Base-by-base conservation (phyloP, 2,329 filamentous ascomycete genomes). In the Colletotrichum costaricense region DNA sequence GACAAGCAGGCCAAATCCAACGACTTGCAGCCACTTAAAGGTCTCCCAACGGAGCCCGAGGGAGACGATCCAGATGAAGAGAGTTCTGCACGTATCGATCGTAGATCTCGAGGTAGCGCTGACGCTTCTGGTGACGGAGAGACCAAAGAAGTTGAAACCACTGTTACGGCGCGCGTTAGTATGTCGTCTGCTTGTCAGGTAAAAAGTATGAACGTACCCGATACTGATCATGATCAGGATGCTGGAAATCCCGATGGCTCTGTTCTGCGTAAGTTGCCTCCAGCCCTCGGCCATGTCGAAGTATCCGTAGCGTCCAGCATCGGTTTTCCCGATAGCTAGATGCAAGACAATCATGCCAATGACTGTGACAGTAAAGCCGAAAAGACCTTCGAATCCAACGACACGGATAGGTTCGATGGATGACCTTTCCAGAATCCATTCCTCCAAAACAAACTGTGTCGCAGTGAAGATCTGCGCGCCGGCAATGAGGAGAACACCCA, bases 1-100 rank as follows among this genome's bases (percentile, higher is more conserved):
- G 16, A 99, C 97, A 46, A 99, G 89, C 76, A 98, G 85, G 2
- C 86, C 93, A 78, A 99, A 99, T 1, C 97, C 97, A 3, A 91
- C 82, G 16, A 99, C 94, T 84, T 99, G 97, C 7, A 99, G 89
- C 93, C 94, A 97, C 85, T 98, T 98, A 90, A 99, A 98, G 0
- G 91, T 92, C 85, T 99, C 97, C 97, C 97, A 99, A 74, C 95
- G 95, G 2, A 99, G 89, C 4, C 93, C 94, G 5, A 99, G 90
- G 22, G 95, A 97, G 16, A 98, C 94, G 33, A 99, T 89, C 97
- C 97, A 99, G 84, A 99, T 98, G 85, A 99, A 98, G 1, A 99
- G 90, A 0, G 97, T 99, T 54, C 96, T 92, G 87, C 95, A 98
- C 1, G 97, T 99, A 82, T 99, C 97, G 78, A 99, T 98, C 38